These are phyloP conservation scores for Triglochin maritima DNA, from an alignment of 106 monocot species.

Conservation along the genomic window DNA sequence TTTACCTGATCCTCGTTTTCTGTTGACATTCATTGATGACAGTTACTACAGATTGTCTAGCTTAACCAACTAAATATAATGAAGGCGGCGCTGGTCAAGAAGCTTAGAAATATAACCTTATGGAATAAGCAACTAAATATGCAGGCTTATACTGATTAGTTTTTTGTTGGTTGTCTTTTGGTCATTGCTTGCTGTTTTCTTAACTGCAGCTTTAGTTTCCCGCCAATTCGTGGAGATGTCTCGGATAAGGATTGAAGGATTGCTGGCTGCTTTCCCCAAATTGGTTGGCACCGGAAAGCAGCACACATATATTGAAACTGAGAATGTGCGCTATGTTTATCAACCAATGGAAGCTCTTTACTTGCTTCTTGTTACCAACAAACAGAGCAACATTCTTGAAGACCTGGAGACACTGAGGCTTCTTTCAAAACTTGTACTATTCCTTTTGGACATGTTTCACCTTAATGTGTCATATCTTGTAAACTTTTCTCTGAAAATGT, in stretches of 20 bases:
- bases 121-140: no score
- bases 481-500: no score
- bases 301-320: slow-evolving; percentile 95
- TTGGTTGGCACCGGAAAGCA: slow-evolving; percentile 91
- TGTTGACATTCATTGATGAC: no score
- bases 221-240: slow-evolving; percentile 96
- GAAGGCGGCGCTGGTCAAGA: no score
- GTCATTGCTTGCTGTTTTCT: no score
- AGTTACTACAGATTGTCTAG: no score
- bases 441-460: neutral
- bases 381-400: slow-evolving; percentile 97
- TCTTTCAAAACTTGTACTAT: slow-evolving; percentile 88
- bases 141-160: no score
- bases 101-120: no score
- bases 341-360: slow-evolving; percentile 86
- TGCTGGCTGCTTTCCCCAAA: slow-evolving; percentile 97
- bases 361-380: slow-evolving; percentile 89
- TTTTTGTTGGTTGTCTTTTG: no score
- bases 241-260: slow-evolving; percentile 91
- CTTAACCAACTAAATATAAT: no score
- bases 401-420: slow-evolving; percentile 75
- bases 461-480: no score
- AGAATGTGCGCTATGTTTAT: slow-evolving; percentile 98
- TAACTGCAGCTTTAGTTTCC: slow-evolving; percentile 79
- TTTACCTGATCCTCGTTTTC: no score